Base-by-base conservation (phyloP, 164 flowering plant species). In the Macadamia integrifolia region DNA sequence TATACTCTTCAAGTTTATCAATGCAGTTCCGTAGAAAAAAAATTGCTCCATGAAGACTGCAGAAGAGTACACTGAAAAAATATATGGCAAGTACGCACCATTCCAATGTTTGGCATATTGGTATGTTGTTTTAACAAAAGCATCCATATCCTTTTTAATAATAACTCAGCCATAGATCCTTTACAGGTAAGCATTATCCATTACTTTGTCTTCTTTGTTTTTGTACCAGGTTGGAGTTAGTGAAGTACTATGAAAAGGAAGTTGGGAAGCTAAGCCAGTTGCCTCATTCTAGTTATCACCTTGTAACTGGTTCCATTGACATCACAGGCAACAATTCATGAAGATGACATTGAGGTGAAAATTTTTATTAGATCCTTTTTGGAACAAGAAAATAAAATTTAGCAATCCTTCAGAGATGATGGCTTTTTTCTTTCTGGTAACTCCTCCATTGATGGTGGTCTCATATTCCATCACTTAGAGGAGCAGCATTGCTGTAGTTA, bases 41-140 rank as follows among this genome's bases (percentile, higher is more conserved):
- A 23, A 15, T 23, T 58, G 64, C 48, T 49, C 3, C 40, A 58
- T 56, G 1, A 17, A n/a, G 55, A 53, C 64, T 1, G 9, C 42
- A 1, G 15, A 28, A 11, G 59, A 44, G 17, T n/a, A 48, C 14
- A 52, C 44, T 3, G 35, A 28, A 18, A 49, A 71, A 44, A 56
- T 75, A 23, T 75, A 75, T 64, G 71, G 59, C 6, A 67, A 67
- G 40, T 71, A 46, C 60, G 71, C 78, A n/a, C 78, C 78, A 31
- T 75, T 66, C 52, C 78, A 75, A 12, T 62, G 74, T 64, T n/a
- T 75, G 43, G 71, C 78, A 44, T 75, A 75, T 48, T 75, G 78
- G 78, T 75, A 70, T 10, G 10, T 6, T 3, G 9, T 18, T 60
- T 60, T 9, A 11, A 30, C 30, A 30, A 3, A 28, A 60, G 3